Conservation (phyloP, 495 filamentous ascomycete genomes). For the Margaritispora aquatica region DNA sequence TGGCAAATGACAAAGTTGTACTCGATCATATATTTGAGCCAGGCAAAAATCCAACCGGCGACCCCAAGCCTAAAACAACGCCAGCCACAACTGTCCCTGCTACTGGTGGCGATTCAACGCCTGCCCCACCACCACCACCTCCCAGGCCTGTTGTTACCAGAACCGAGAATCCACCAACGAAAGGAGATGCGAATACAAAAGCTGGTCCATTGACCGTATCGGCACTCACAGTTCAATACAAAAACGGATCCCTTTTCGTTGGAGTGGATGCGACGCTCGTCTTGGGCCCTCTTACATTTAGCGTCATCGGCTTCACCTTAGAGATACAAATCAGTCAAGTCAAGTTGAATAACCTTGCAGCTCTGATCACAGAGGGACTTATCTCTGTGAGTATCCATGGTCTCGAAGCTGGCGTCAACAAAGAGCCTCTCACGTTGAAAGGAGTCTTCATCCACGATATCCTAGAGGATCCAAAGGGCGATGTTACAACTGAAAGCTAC, state of each 20-base stretch:
- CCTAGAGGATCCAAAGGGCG: background rate
- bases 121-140: background rate
- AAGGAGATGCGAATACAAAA: background rate
- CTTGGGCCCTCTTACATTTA: conserved; percentile 8
- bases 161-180: background rate
- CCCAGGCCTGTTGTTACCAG: background rate
- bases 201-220: background rate
- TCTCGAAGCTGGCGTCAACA: conserved; percentile 29
- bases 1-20: background rate
- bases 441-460: conserved; percentile 32
- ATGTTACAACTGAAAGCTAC: conserved; percentile 23
- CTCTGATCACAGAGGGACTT: conserved; percentile 1
- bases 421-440: conserved; percentile 32
- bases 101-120: background rate
- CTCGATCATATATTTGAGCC: conserved; percentile 5
- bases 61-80: background rate
- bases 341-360: conserved; percentile 1
- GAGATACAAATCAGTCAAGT: background rate
- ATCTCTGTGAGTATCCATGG: conserved; percentile 27
- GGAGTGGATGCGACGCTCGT: conserved; percentile 4
- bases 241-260: background rate
- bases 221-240: conserved; percentile 2
- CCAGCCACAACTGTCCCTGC: background rate
- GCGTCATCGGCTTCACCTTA: conserved; percentile 3
- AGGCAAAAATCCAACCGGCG: background rate